A percentile compares a stretch with the other conserved stretches of the same genome.
phyloP scores from a whole-genome alignment of 2,329 filamentous ascomycete species.

The Colletotrichum lini region DNA sequence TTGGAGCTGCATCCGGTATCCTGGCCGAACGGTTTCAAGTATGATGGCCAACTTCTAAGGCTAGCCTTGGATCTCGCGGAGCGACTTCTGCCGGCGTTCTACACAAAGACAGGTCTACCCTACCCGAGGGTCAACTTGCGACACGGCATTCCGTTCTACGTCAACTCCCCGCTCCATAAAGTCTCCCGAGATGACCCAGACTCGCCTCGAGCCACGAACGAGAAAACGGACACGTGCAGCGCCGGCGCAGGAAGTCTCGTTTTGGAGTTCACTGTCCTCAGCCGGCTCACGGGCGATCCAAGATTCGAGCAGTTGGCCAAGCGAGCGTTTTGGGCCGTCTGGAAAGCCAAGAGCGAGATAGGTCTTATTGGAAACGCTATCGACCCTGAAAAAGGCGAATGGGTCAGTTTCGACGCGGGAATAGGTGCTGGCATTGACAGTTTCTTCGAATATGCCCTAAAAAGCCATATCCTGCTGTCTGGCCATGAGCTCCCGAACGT shows the following conservation, averaged over 20 bases:
- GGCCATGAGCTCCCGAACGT: conserved; percentile 74
- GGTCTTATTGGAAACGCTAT: conserved; percentile 92
- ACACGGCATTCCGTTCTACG: conserved; percentile 92
- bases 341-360: conserved; percentile 86
- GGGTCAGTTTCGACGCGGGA: conserved; percentile 91
- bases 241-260: conserved; percentile 97
- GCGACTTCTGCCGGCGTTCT: conserved; percentile 91
- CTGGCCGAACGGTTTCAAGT: conserved; percentile 82
- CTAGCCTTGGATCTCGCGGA: conserved; percentile 88
- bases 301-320: conserved; percentile 94
- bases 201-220: conserved; percentile 56
- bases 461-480: conserved; percentile 91
- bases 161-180: conserved; percentile 84
- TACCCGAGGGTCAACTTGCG: conserved; percentile 95
- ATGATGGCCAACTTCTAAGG: conserved; percentile 91
- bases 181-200: conserved; percentile 60
- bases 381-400: conserved; percentile 90
- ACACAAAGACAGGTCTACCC: conserved; percentile 90
- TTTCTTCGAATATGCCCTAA: conserved; percentile 98
- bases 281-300: conserved; percentile 85
- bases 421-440: conserved; percentile 98
- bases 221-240: conserved; percentile 95
- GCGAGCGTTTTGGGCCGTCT: conserved; percentile 97
- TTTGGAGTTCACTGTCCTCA: conserved; percentile 92
- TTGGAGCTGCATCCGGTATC: conserved; percentile 69